phyloP scores from a whole-genome alignment of 2,329 filamentous ascomycete genomes.

The Pseudogymnoascus sp. region DNA sequence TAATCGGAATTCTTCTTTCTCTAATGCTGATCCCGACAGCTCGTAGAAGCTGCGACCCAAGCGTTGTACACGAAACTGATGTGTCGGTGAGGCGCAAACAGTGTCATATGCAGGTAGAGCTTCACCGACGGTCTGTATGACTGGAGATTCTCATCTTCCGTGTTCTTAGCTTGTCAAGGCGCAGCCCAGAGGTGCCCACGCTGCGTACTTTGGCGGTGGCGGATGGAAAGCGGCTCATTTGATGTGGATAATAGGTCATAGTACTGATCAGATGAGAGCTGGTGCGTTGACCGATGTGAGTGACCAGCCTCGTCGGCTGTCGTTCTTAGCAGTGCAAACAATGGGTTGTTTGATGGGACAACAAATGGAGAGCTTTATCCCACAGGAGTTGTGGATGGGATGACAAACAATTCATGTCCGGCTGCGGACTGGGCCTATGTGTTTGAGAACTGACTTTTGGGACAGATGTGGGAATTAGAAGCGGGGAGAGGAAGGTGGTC shows the following conservation, averaged over 20 bases:
- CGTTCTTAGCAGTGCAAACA: not conserved
- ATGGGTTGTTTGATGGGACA: not conserved
- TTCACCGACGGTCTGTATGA: slow-evolving; percentile 3
- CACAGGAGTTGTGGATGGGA: not conserved
- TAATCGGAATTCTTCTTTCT: not conserved
- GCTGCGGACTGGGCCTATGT: not conserved
- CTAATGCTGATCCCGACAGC: not conserved
- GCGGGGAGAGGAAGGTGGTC: no score
- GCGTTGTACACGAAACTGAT: not conserved
- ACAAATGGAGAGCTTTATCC: not conserved
- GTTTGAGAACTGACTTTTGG: not conserved
- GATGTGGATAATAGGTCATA: not conserved
- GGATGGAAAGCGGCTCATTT: not conserved
- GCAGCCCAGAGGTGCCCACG: not conserved
- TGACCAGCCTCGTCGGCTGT: not conserved
- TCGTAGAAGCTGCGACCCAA: not conserved
- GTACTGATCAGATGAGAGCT: not conserved
- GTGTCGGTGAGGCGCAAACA: slow-evolving; percentile 2
- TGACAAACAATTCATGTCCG: not conserved
- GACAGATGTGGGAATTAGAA: not conserved
- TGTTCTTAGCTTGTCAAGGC: not conserved
- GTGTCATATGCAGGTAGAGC: not conserved
- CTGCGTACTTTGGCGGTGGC: not conserved
- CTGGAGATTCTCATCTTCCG: no score
- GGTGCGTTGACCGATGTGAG: not conserved